Base-by-base conservation (phyloP, 2,329 filamentous ascomycete genomes). In the Pyrenophora seminiperda region DNA sequence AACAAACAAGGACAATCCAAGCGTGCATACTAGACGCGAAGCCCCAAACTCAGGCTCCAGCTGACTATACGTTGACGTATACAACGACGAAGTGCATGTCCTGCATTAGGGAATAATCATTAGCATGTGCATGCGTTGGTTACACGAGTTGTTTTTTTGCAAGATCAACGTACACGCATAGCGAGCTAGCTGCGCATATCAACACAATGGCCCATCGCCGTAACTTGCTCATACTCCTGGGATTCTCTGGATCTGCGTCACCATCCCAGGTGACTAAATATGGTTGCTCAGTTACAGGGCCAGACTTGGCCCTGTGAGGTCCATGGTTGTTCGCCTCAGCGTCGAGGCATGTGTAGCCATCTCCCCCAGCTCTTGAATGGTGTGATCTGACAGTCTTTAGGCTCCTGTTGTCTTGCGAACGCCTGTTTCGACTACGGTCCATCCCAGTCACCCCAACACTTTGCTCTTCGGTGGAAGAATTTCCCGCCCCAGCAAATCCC, bases 81-180 rank as follows among this genome's bases (percentile, higher is more conserved):
- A 96, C 62, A 96, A 85, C n/a, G 91, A 94, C 39, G 88, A 92
- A 1, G 89, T 84, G 68, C 87, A 91, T 7, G 91, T 96, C 45
- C 88, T 91, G 62, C 43, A 39, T 38, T 47, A 24, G 14, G 29
- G 11, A 17, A 34, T 32, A 42, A 49, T 41, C 44, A 39, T 42
- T 38, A 49, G 44, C 33, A 20, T 39, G 45, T 14, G 19, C 15
- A n/a, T 36, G 5, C 18, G 22, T 14, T 5, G 2, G 17, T 39
- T 11, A 41, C 39, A 43, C 30, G 11, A 5, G 17, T 13, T 36
- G 13, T 7, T 13, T 39, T 19, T n/a, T 9, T 10, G 17, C 17
- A 7, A 27, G 27, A 31, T 13, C 10, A 24, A 85, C 89, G 80
- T 81, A 92, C 88, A 96, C 91, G 72, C 90, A 93, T 51, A 94